Evolutionary conservation across 2,329 filamentous ascomycete genomes (phyloP).

Genomic region (Epichloe bromicola): DNA sequence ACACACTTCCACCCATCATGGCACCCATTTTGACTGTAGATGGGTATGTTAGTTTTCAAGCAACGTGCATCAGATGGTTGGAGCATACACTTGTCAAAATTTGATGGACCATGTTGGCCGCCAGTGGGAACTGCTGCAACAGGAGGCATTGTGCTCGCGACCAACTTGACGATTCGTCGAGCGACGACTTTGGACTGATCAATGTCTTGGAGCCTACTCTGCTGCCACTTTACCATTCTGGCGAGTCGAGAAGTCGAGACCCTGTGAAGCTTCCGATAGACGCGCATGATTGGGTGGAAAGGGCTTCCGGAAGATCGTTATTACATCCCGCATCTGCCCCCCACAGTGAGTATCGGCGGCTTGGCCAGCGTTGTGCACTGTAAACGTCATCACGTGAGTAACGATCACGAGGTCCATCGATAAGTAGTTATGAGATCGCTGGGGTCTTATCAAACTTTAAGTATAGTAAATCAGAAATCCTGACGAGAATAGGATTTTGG

Average conservation of each 20-base stretch:
- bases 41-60: not conserved
- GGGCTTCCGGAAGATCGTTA: constrained; percentile 16
- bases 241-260: not conserved
- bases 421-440: not conserved
- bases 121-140: constrained; percentile 24
- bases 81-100: constrained; percentile 39
- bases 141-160: constrained; percentile 22
- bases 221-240: not conserved
- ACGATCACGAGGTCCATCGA: constrained; percentile 17
- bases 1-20: constrained; percentile 96
- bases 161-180: not conserved
- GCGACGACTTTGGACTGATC: not conserved
- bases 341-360: constrained; percentile 14
- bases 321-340: constrained; percentile 9
- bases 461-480: not conserved
- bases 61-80: not conserved
- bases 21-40: constrained; percentile 70
- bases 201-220: not conserved
- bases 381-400: constrained; percentile 22
- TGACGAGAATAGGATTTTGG: not conserved
- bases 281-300: constrained; percentile 14
- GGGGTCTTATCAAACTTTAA: not conserved
- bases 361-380: constrained; percentile 10
- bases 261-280: not conserved
- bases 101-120: constrained; percentile 35